Base-by-base conservation (phyloP, 129 eudicot genomes). In the Helichrysum umbraculigerum region DNA sequence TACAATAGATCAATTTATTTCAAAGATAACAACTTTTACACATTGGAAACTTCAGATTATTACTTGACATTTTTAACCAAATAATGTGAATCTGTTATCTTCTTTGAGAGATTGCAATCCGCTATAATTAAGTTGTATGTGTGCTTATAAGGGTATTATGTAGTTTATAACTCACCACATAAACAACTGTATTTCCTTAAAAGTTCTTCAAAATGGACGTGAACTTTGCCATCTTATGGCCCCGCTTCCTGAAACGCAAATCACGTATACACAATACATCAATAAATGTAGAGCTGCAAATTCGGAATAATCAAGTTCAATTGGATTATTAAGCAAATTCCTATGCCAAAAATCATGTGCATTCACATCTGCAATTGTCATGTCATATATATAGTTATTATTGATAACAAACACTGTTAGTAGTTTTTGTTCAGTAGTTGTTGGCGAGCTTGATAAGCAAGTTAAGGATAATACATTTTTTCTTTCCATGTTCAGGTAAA, bases 341-440 rank as follows among this genome's bases (percentile, higher is more conserved):
- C 17, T 47, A 16, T 32, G 34, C 34, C 0, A 2, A 0, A 32
- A 32, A 2, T 32, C 4, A 32, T 32, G 34, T 85, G 88, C 98
- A 97, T 93, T 93, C 76, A 93, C 79, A 68, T 90, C 97, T 50
- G 96, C 89, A 85, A 93, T 93, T 70, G 92, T 93, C 98, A 93
- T 90, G 83, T 93, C 98, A 32, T 32, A 32, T 32, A 32, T 32
- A 76, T 93, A 93, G 82, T 93, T 93, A 84, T 93, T 93, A 84
- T 93, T 93, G 65, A 93, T 93, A 42, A 93, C 86, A 82, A 93
- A 93, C 39, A 93, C 90, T 5, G 92, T 90, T 83, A 84, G 96
- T 81, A 76, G 82, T 79, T 93, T 90, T 8, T 85, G 86, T 63
- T 86, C 90, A 16, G 78, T 80, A 75, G 90, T 88, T 64, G 76